Evolutionary conservation across 768 basidiomycete genomes (phyloP), one percentile per base, ranked within the genome.

Genomic region (Lactarius tabidus): DNA sequence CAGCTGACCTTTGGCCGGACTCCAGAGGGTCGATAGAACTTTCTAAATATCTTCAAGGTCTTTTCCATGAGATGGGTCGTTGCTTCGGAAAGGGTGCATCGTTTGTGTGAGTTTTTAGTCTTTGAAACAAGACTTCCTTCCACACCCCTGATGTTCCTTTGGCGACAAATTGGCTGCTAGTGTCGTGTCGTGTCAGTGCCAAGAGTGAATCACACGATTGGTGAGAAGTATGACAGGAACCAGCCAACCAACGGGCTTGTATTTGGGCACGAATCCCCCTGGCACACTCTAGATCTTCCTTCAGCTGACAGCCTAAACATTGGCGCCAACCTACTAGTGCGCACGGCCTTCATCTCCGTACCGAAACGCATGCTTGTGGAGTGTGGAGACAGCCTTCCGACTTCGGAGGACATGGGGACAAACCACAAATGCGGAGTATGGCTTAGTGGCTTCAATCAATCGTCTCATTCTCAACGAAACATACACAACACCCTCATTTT

Each of bases 391-490:
- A 12, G n/a, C 29, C 14, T n/a, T n/a, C 20, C 7, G 43, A 8
- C 7, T 12, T 29, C 8, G 3, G 3, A 6, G 33, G 33, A 33
- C 33, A n/a, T n/a, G n/a, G 45, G 9, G 23, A 54, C 31, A 38
- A 52, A 12, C 29, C 6, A 17, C 61, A 23, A 26, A 38, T 28
- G 35, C 15, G 31, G 17, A 29, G 18, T 18, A 38, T 59, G 57
- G 29, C 26, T 35, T 31, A 38, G 45, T 23, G 18, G 29, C n/a
- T n/a, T n/a, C n/a, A n/a, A n/a, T n/a, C n/a, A 48, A n/a, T 58
- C 31, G 23, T 51, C 43, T 57, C 26, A n/a, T 36, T 56, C 56
- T 33, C 64, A 18, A 65, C 35, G 43, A 57, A 48, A 33, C 38
- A 57, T 45, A 61, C 55, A 51, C 28, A 31, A 57, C 28, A 54